Conservation (phyloP, 192 early-diverging fungal genomes). For the Chytriomyces sp. region DNA sequence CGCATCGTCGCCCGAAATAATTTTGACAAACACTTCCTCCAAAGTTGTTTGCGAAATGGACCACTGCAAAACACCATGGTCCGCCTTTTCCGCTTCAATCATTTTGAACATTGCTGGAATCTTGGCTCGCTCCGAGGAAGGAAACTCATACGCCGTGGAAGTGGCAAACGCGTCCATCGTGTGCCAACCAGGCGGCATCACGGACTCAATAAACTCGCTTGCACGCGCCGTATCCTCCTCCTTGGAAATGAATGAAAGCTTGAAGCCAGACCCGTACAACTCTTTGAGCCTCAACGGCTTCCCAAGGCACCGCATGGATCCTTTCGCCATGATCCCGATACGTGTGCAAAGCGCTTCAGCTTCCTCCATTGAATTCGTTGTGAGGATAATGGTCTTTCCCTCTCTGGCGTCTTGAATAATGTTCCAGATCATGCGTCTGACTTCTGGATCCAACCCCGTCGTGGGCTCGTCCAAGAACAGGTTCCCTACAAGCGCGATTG, state of each 20-base stretch:
- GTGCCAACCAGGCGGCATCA: constrained; percentile 55
- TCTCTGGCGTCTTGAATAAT: constrained; percentile 64
- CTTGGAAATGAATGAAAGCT: constrained; percentile 58
- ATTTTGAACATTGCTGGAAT: constrained; percentile 64
- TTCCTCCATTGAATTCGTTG: constrained; percentile 80
- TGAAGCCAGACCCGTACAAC: constrained; percentile 73
- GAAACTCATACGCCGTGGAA: constrained; percentile 65
- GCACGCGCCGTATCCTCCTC: constrained; percentile 49
- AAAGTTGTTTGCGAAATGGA: constrained; percentile 72
- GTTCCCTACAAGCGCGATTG: constrained; percentile 60
- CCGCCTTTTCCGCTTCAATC: constrained; percentile 62
- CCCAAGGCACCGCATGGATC: constrained; percentile 70
- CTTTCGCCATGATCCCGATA: constrained; percentile 82
- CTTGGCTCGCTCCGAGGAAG: constrained; percentile 39
- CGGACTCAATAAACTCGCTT: constrained; percentile 40
- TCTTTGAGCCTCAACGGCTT: constrained; percentile 70
- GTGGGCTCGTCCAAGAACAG: constrained; percentile 79
- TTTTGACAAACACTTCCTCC: constrained; percentile 28
- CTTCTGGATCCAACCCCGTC: constrained; percentile 72
- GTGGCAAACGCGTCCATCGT: constrained; percentile 66
- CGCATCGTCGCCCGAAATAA: constrained; percentile 32
- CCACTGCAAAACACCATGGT: constrained; percentile 72
- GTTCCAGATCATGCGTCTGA: constrained; percentile 78
- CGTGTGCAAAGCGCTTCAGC: constrained; percentile 76
- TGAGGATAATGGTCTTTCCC: constrained; percentile 68